phyloP scores from a whole-genome alignment of 176 grass and related monocot genomes.

The Musa itinerans region DNA sequence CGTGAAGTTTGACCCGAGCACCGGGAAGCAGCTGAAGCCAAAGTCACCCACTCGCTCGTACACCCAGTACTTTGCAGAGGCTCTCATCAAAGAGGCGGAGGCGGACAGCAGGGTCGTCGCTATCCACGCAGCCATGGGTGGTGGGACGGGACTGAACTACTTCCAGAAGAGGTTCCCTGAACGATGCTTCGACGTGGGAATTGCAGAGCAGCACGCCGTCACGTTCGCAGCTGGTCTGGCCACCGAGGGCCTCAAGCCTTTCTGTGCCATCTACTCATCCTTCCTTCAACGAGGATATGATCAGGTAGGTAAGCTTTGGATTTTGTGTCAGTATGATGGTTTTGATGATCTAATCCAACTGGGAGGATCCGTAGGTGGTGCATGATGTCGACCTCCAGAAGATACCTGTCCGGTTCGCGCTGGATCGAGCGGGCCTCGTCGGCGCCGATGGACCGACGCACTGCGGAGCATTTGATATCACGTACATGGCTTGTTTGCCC shows the following conservation, averaged over 20 bases:
- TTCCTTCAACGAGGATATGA: conserved; percentile 95
- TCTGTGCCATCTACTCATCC: conserved; percentile 89
- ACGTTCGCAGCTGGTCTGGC: conserved; percentile 78
- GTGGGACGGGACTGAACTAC: conserved; percentile 85
- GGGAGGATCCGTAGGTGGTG: conserved; percentile 36
- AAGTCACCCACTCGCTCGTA: conserved; percentile 37
- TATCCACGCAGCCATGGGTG: conserved; percentile 89
- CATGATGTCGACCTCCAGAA: conserved; percentile 87
- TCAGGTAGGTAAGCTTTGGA: conserved; percentile 23
- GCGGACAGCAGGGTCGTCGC: conserved; percentile 56
- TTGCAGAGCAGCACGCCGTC: conserved; percentile 23
- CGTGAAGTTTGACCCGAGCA: conserved; percentile 55
- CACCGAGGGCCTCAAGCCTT: conserved; percentile 67
- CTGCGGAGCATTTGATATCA: conserved; percentile 80
- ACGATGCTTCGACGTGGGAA: conserved; percentile 84
- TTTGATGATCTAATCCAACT: not conserved
- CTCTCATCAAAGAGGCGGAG: conserved; percentile 70
- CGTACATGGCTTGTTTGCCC: conserved; percentile 79
- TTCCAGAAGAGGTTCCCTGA: conserved; percentile 79
- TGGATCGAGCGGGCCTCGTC: conserved; percentile 70
- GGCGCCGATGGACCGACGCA: conserved; percentile 83
- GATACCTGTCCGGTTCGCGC: conserved; percentile 63
- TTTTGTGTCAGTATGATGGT: too few relatives aligned
- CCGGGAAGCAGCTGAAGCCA: conserved; percentile 56
- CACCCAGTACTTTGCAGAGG: conserved; percentile 78